phyloP scores from a whole-genome alignment of 352 stramenopile genomes.

The Phytophthora pini region DNA sequence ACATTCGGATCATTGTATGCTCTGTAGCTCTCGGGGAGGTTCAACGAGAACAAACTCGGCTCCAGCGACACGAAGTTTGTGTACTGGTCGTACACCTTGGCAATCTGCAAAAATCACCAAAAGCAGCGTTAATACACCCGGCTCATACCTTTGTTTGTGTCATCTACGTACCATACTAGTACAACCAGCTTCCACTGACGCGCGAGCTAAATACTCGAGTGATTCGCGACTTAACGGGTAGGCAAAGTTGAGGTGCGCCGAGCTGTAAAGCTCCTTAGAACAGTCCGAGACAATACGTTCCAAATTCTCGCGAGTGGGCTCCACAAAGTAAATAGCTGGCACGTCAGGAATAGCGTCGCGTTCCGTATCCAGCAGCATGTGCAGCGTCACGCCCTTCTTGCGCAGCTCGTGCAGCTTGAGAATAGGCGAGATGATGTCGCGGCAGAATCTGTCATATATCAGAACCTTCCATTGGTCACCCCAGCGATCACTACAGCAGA shows the following conservation, averaged over 20 bases:
- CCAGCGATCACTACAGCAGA: conserved; percentile 63
- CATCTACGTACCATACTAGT: conserved; percentile 69
- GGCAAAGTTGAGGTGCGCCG: conserved; percentile 95
- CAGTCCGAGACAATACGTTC: conserved; percentile 95
- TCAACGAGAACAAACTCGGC: conserved; percentile 94
- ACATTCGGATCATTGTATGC: conserved; percentile 93
- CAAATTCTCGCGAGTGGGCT: conserved; percentile 95
- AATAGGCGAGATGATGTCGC: conserved; percentile 98
- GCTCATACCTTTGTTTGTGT: no score
- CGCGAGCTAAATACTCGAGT: conserved; percentile 88
- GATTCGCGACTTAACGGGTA: conserved; percentile 88
- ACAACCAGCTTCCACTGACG: conserved; percentile 77
- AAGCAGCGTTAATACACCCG: conserved; percentile 1
- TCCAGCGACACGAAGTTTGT: conserved; percentile 98
- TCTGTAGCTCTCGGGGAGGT: conserved; percentile 93
- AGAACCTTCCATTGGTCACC: conserved; percentile 96
- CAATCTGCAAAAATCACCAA: conserved; percentile 64
- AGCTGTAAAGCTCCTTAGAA: conserved; percentile 92
- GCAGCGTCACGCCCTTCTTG: conserved; percentile 96
- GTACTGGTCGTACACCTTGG: conserved; percentile 97
- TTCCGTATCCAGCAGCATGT: conserved; percentile 95
- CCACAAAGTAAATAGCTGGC: conserved; percentile 97
- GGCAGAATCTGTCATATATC: conserved; percentile 96
- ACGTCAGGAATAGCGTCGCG: conserved; percentile 97
- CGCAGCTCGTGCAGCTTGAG: conserved; percentile 97